Evolutionary conservation across 371 early-diverging fungal species (phyloP).

Genomic region (Saksenaea oblongispora): DNA sequence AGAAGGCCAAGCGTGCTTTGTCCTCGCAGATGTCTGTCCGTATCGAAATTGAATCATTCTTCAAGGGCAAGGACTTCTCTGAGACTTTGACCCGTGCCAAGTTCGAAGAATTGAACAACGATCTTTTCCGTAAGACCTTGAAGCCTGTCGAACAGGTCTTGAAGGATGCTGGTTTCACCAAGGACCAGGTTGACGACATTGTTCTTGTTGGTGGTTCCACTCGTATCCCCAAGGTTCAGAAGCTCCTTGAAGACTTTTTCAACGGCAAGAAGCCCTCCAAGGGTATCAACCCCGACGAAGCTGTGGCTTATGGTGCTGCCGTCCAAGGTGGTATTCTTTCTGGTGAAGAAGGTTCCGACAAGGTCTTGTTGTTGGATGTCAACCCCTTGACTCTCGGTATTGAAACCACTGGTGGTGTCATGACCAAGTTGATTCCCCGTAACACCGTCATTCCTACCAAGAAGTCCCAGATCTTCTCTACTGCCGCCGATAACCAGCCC

Average conservation of each 20-base stretch:
- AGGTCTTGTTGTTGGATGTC: conserved; percentile 94
- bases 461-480: conserved; percentile 98
- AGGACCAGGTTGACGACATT: conserved; percentile 94
- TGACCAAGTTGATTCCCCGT: conserved; percentile 95
- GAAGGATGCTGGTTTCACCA: conserved; percentile 91
- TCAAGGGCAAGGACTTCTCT: conserved; percentile 97
- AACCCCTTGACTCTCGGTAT: conserved; percentile 98
- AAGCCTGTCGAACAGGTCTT: conserved; percentile 97
- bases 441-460: conserved; percentile 98
- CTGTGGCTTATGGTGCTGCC: conserved; percentile 99
- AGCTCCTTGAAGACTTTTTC: conserved; percentile 91
- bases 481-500: conserved; percentile 98
- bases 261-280: conserved; percentile 92
- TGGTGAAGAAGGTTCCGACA: conserved; percentile 83
- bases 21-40: conserved; percentile 83
- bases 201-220: conserved; percentile 99
- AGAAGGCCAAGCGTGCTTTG: conserved; percentile 91
- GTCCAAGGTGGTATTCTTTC: conserved; percentile 98
- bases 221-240: conserved; percentile 98
- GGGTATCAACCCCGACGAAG: conserved; percentile 99
- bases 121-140: conserved; percentile 92
- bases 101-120: conserved; percentile 91
- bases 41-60: conserved; percentile 86
- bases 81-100: conserved; percentile 95
- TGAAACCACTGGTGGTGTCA: conserved; percentile 96